Percentiles rank a stretch among this genome's conserved stretches.
Conservation (phyloP, 495 filamentous ascomycete species). For the Aspergillus cristatus region DNA sequence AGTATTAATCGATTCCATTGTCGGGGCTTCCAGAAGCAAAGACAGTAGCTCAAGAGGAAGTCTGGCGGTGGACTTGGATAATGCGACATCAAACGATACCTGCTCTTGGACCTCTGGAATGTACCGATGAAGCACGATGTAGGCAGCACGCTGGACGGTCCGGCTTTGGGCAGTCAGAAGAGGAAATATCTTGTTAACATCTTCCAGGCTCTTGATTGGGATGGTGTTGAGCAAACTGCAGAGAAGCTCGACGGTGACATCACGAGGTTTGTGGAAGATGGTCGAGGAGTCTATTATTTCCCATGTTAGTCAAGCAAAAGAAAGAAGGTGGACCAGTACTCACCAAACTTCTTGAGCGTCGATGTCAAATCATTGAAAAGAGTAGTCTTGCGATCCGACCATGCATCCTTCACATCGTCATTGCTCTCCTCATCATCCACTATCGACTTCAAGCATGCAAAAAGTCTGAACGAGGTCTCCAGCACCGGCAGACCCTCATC, state of each 20-base stretch:
- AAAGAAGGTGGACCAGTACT: constrained; percentile 4
- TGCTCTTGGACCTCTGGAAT: constrained; percentile 73
- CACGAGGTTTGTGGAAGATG: constrained; percentile 51
- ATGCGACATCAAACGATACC: constrained; percentile 67
- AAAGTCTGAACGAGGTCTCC: constrained; percentile 63
- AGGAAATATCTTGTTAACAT: constrained; percentile 54
- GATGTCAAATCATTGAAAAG: constrained; percentile 50
- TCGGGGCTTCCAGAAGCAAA: constrained; percentile 46
- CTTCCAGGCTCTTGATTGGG: constrained; percentile 43
- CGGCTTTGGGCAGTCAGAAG: constrained; percentile 68
- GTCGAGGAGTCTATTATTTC: constrained; percentile 34
- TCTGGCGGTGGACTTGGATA: constrained; percentile 60
- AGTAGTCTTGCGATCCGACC: constrained; percentile 40
- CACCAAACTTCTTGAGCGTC: constrained; percentile 34
- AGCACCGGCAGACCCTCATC: constrained; percentile 50
- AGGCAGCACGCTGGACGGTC: constrained; percentile 69
- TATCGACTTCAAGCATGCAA: constrained; percentile 47
- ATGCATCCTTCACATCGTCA: constrained; percentile 75
- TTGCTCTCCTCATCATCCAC: constrained; percentile 58
- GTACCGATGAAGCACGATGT: constrained; percentile 65
- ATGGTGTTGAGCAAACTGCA: constrained; percentile 52
- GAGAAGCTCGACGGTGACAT: constrained; percentile 61
- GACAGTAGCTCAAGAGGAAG: constrained; percentile 65
- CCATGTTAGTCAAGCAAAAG: constrained; percentile 1
- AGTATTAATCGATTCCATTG: constrained; percentile 40